Evolutionary conservation across 139 green algal genomes (phyloP).

Genomic region (Ulvella scutata): DNA sequence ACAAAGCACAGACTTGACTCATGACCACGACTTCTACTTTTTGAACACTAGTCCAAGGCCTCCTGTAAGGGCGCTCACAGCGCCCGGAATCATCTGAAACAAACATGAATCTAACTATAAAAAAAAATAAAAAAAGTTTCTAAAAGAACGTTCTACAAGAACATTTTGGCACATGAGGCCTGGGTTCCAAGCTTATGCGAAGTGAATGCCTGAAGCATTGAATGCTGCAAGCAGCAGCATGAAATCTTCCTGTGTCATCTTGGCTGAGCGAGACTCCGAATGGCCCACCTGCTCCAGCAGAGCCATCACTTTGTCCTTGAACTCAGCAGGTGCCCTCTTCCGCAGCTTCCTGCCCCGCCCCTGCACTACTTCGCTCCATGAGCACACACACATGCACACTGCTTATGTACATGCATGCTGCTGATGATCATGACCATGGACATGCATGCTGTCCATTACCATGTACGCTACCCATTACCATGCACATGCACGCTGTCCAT

Average conservation of each 20-base stretch:
- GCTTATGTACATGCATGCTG: too few relatives aligned
- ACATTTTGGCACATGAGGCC: too few relatives aligned
- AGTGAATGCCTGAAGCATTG: conserved; percentile 86
- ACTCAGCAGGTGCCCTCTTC: conserved; percentile 26
- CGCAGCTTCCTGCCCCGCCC: conserved; percentile 13
- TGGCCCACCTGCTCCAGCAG: conserved; percentile 51
- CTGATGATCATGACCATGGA: too few relatives aligned
- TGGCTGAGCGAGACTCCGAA: conserved; percentile 60
- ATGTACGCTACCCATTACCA: too few relatives aligned
- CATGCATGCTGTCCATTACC: too few relatives aligned
- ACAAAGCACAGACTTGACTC: neutral
- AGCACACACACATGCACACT: too few relatives aligned
- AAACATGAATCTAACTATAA: neutral
- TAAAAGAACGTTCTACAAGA: neutral
- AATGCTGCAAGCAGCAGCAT: conserved; percentile 79
- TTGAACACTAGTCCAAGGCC: neutral
- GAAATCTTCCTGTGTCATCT: conserved; percentile 94
- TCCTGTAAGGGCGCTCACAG: neutral
- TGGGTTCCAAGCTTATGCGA: conserved; percentile 35
- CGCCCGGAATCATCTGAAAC: neutral
- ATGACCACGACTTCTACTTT: neutral
- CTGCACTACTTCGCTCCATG: too few relatives aligned
- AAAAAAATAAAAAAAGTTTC: neutral
- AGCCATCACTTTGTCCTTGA: conserved; percentile 48
- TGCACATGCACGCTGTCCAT: too few relatives aligned